A percentile compares a stretch with the other conserved stretches of the same genome.
Conservation (phyloP, 768 basidiomycete genomes). For the Kwoniella newhampshirensis region DNA sequence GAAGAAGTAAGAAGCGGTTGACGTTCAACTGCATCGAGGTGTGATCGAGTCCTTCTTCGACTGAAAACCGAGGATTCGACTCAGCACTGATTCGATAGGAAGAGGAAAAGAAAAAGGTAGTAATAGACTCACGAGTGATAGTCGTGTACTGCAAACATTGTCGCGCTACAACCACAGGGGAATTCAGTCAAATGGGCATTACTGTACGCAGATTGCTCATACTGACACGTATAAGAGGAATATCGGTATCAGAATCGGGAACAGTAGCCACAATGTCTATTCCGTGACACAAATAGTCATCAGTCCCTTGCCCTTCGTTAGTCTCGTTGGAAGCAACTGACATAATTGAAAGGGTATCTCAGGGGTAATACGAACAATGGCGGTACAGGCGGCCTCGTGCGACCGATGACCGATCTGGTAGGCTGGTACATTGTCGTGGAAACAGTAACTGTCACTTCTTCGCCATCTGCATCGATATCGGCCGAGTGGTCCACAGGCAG, state of each 20-base stretch:
- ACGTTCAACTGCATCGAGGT: conserved; percentile 2
- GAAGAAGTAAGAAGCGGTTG: conserved; percentile 3
- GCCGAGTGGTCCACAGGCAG: conserved; percentile 7
- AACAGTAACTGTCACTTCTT: conserved; percentile 14
- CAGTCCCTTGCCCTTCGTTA: neutral
- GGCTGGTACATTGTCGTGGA: neutral
- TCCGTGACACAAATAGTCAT: neutral
- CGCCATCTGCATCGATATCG: conserved; percentile 14
- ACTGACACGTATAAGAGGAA: conserved; percentile 24
- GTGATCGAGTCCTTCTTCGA: conserved; percentile 4
- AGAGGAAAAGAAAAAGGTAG: neutral
- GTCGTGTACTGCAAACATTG: conserved; percentile 18
- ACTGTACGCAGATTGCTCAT: neutral
- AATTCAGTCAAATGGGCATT: too few species aligned
- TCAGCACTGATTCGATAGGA: neutral
- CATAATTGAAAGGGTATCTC: conserved; percentile 38
- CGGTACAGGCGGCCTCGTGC: conserved; percentile 24
- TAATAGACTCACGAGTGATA: conserved; percentile 17
- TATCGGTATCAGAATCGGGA: conserved; percentile 20
- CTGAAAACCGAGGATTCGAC: neutral
- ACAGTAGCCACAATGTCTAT: conserved; percentile 16
- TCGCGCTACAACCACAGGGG: too few species aligned
- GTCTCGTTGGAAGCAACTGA: conserved; percentile 15
- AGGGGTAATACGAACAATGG: conserved; percentile 34
- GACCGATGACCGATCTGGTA: neutral